Percentiles rank a stretch among this genome's conserved stretches.
Evolutionary conservation across 345 rosid genomes (phyloP).

Genomic region (Hevea brasiliensis): DNA sequence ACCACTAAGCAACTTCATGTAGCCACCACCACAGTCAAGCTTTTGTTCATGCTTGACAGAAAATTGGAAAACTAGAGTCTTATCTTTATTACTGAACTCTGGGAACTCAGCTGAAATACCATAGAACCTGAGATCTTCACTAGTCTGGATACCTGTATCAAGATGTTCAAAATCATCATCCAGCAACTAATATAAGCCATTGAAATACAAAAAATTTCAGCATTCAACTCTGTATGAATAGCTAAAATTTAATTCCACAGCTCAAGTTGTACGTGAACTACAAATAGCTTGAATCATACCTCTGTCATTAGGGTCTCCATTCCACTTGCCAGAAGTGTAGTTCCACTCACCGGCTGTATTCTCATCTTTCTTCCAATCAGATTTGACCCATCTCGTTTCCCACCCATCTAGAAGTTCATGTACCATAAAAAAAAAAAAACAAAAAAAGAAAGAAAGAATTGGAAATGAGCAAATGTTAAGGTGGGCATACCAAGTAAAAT

Average conservation of each 20-base stretch:
- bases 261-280: neutral
- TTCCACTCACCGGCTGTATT: conserved; percentile 89
- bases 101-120: conserved; percentile 97
- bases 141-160: conserved; percentile 84
- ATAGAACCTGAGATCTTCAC: conserved; percentile 95
- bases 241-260: neutral
- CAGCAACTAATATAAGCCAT: neutral
- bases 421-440: neutral
- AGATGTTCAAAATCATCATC: neutral
- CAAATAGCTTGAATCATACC: conserved; percentile 39
- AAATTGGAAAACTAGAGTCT: conserved; percentile 90
- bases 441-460: neutral
- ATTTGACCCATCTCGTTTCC: conserved; percentile 86
- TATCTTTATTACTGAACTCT: conserved; percentile 85
- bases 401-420: conserved; percentile 65
- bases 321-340: conserved; percentile 91
- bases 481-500: no score
- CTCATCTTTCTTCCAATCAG: conserved; percentile 95
- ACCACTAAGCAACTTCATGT: conserved; percentile 92
- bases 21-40: conserved; percentile 99
- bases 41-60: conserved; percentile 99
- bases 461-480: neutral
- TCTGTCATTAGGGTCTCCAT: conserved; percentile 80
- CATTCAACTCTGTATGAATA: no score
- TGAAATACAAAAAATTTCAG: neutral